Conservation (phyloP, 805 yeast genomes). For the Myxozyma mucilagina region DNA sequence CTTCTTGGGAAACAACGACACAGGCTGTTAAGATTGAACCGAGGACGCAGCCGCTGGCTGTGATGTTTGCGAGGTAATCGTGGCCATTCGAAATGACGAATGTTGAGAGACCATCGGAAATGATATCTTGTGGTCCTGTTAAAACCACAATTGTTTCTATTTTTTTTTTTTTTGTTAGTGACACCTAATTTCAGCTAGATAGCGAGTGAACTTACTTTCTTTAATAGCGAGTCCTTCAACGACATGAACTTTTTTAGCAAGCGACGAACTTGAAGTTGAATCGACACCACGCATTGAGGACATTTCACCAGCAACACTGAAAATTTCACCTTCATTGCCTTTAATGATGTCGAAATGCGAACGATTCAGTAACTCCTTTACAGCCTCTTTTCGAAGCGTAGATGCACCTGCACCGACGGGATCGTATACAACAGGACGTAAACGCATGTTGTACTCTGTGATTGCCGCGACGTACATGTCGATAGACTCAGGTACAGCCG, state of each 20-base stretch:
- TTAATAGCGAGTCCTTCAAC: slow-evolving; percentile 21
- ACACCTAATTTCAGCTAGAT: slow-evolving; percentile 19
- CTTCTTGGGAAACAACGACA: slow-evolving; percentile 48
- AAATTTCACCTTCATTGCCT: slow-evolving; percentile 83
- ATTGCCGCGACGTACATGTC: slow-evolving; percentile 54
- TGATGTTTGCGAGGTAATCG: slow-evolving; percentile 61
- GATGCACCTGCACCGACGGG: slow-evolving; percentile 96
- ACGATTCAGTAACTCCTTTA: slow-evolving; percentile 51
- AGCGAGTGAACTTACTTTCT: slow-evolving; percentile 12
- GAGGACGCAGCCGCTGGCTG: slow-evolving; percentile 82
- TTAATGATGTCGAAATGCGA: slow-evolving; percentile 67
- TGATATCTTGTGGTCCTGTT: slow-evolving; percentile 61
- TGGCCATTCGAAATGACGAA: slow-evolving; percentile 57
- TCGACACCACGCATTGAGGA: slow-evolving; percentile 75
- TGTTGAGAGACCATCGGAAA: slow-evolving; percentile 49
- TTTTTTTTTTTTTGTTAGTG: not conserved
- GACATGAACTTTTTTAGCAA: slow-evolving; percentile 37
- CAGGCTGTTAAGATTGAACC: slow-evolving; percentile 69
- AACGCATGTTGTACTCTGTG: slow-evolving; percentile 54
- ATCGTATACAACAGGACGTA: slow-evolving; percentile 72
- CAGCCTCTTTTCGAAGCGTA: slow-evolving; percentile 51
- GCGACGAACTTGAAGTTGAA: slow-evolving; percentile 45
- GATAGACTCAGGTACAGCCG: slow-evolving; percentile 50
- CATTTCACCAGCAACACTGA: slow-evolving; percentile 54
- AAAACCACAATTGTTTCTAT: slow-evolving; percentile 60